Evolutionary conservation across 106 monocot species (phyloP), one percentile per base, ranked within the genome.

Genomic region (Iris macrosiphon): DNA sequence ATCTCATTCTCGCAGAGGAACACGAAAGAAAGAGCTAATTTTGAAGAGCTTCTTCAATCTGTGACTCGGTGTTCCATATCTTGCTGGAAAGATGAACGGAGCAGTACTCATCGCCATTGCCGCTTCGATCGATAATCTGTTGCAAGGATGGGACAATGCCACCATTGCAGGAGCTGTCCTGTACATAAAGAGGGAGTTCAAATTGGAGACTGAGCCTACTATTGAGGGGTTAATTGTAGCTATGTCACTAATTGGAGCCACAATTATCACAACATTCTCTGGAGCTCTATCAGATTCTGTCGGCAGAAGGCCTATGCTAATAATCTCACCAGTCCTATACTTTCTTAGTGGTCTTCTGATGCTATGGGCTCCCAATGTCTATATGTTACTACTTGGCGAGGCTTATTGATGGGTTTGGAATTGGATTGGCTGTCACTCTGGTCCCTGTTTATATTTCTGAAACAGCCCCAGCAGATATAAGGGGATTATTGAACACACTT

Each of bases 141-240:
- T 75, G 59, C 75, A 69, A 40, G 75, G 75, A 27, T 75, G 75
- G 75, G 75, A 75, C 39, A 75, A 75, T 67, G 75, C 75, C 22
- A 75, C 75, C 1, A 75, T 75, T 64, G 57, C 75, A 40, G 67
- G 67, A 46, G 71, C 71, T 48, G 57, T 72, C 48, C 55, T 72
- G 22, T 72, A 72, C 48, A 72, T 72, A 22, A 72, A 72, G 26
- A 62, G 45, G 25, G 71, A 72, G 40, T 72, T 72, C 43, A 63
- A 72, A 29, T 33, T 72, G 38, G 54, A 72, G 35, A 49, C 25
- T 21, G 47, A 63, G 20, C 71, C 71, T 12, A 45, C 55, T 10
- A 72, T 72, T 8, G 71, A 72, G 47, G 71, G 71, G 22, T 42
- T 72, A 31, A 62, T 72, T 31, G 63, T 72, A 18, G 71, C 71